phyloP scores from a whole-genome alignment of 2,329 filamentous ascomycete species.

The Chrysoporthe puriensis region DNA sequence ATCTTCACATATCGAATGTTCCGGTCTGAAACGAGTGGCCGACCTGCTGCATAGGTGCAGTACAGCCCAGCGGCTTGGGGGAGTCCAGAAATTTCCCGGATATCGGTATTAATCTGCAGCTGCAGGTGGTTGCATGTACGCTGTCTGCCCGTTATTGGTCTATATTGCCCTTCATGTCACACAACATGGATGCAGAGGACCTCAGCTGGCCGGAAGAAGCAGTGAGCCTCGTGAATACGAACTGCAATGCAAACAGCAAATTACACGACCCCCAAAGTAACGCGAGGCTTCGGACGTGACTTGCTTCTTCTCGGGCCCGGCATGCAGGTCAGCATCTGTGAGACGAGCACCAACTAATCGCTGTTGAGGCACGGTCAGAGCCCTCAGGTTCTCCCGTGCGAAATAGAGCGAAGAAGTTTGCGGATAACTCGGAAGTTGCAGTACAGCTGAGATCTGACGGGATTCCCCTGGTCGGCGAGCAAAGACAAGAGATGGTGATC shows the following conservation, averaged over 20 bases:
- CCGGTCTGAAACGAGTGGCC: slow-evolving; percentile 1
- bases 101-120: not conserved
- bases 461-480: slow-evolving; percentile 1
- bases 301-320: not conserved
- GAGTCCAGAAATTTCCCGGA: not conserved
- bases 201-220: slow-evolving; percentile 15
- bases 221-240: not conserved
- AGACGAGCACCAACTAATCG: not conserved
- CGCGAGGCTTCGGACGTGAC: not conserved
- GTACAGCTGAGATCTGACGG: not conserved
- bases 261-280: not conserved
- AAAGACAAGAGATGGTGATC: not conserved
- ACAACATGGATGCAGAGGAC: slow-evolving; percentile 6
- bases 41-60: not conserved
- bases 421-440: slow-evolving; percentile 3
- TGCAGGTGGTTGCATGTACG: slow-evolving; percentile 4
- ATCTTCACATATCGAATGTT: not conserved
- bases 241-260: not conserved
- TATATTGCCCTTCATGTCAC: not conserved
- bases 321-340: slow-evolving; percentile 1
- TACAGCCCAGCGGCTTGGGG: not conserved
- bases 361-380: not conserved
- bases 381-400: not conserved
- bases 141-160: not conserved
- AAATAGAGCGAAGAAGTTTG: not conserved